Base-by-base conservation (phyloP, 2,329 filamentous ascomycete species). In the Pyrenochaeta sp. region DNA sequence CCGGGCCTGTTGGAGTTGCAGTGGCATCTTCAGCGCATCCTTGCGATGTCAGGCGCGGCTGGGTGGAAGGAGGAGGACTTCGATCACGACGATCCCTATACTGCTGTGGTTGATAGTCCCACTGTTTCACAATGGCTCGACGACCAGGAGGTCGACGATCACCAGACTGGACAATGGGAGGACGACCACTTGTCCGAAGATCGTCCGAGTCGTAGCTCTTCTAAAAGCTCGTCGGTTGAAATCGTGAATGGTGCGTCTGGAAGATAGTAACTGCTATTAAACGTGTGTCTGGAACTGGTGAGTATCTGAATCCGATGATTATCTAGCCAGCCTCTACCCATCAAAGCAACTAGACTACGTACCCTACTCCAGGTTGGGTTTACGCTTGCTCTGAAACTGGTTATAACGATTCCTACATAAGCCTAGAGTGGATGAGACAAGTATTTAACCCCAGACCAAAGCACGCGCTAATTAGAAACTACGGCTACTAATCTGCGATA, bases 401-500 rank as follows among this genome's bases (percentile, higher is more conserved):
- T 20, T 65, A 65, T 41, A 55, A 48, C 24, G 44, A 72, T 43
- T 68, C 58, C 7, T 55, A 63, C 15, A 69, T 72, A 19, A 72
- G 60, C 51, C 55, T 71, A 7, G 43, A 72, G 41, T 73, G 55
- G 68, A 44, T 72, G 10, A 65, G 51, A 41, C 52, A 40, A 32
- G 50, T 73, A 4, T 72, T 72, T 53, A 47, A 73, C 48, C 66
- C 63, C 24, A 67, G 48, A 73, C 67, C 5, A 64, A 56, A 54
- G 52, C 38, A 35, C 44, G 41, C 37, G 68, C 65, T 41, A 53
- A 68, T 17, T 21, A 53, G 6, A 67, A 59, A 42, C 67, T 55
- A 48, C 63, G 66, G 1, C 39, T 72, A 4, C 54, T 72, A 14
- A 68, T 72, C 13, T 66, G 45, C 15, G 58, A 74, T 42, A 54